Evolutionary conservation across 352 stramenopile genomes (phyloP), one percentile per base, ranked within the genome.

Genomic region (Pythium sukuiense): DNA sequence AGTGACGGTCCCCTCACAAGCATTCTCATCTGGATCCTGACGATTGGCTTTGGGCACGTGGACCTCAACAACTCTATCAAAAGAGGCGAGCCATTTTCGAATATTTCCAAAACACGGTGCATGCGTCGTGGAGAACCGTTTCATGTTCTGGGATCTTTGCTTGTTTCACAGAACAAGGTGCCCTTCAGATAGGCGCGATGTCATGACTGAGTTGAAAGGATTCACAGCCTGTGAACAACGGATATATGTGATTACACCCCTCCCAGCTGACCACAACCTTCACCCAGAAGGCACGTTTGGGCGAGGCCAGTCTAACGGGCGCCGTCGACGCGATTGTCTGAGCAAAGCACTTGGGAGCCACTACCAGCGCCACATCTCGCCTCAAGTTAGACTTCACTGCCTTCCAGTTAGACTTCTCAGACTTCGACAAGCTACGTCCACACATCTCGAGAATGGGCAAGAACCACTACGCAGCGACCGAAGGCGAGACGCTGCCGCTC

Each of bases 401-500:
- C 55, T 61, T 60, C 54, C 54, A 60, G 58, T 57, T 64, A 64
- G 58, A 48, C 58, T 16, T 9, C 58, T 24, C 18, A 6, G 4
- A 52, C 45, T 50, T 50, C 45, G 6, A 52, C n/a, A 20, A 52
- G 45, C 45, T 29, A 30, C 45, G 18, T 18, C n/a, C n/a, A n/a
- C 32, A 26, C 32, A 55, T 20, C 16, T 53, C 27, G 8, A 63
- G 0, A 27, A 73, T 73, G 70, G 65, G 57, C 62, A 82, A 76
- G 64, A 72, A 79, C 65, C 54, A 63, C 6, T 83, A 82, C 71
- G 74, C 69, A 27, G 79, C 69, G 41, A 80, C 75, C 49, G 69
- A 85, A 48, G 59, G 63, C 58, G 82, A 90, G 73, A 83, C 69
- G 16, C 76, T 74, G 68, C 83, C 83, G 59, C 76, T 91, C 50